Percentiles rank a stretch among this genome's conserved stretches.
Evolutionary conservation across 148 eudicot genomes (phyloP).

Genomic region (Cornus suecica): DNA sequence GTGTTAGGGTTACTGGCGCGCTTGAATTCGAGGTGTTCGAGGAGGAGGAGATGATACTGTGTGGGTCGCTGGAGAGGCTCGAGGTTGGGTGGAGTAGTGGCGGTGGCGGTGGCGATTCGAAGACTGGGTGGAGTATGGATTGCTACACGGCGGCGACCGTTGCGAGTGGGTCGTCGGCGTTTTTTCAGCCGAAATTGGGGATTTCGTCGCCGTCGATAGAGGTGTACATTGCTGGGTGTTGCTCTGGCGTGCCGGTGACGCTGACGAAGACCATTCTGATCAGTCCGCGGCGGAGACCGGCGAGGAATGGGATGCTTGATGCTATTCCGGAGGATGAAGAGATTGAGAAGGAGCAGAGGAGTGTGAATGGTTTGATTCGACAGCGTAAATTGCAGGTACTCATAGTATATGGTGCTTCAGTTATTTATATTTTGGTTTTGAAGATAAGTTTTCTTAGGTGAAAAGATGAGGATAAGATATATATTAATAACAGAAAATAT

Average conservation of each 20-base stretch:
- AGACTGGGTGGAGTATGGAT: conserved; percentile 66
- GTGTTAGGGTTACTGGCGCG: conserved; percentile 50
- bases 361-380: conserved; percentile 28
- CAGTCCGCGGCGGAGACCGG: conserved; percentile 55
- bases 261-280: conserved; percentile 64
- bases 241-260: conserved; percentile 65
- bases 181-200: conserved; percentile 60
- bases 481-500: no score
- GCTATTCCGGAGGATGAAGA: conserved; percentile 78
- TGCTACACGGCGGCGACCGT: conserved; percentile 40
- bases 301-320: conserved; percentile 27
- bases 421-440: no score
- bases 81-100: conserved; percentile 48
- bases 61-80: conserved; percentile 69
- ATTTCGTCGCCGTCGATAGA: conserved; percentile 64
- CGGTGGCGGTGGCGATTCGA: conserved; percentile 27
- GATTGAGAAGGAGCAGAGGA: conserved; percentile 47
- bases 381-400: conserved; percentile 63
- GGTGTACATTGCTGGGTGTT: conserved; percentile 90
- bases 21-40: conserved; percentile 81
- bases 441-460: neutral
- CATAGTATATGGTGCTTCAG: neutral
- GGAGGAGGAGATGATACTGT: conserved; percentile 47
- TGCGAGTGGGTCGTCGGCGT: conserved; percentile 39
- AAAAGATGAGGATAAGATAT: no score